Conservation (phyloP, 2,329 filamentous ascomycete species). For the Aspergillus novoparasiticus region DNA sequence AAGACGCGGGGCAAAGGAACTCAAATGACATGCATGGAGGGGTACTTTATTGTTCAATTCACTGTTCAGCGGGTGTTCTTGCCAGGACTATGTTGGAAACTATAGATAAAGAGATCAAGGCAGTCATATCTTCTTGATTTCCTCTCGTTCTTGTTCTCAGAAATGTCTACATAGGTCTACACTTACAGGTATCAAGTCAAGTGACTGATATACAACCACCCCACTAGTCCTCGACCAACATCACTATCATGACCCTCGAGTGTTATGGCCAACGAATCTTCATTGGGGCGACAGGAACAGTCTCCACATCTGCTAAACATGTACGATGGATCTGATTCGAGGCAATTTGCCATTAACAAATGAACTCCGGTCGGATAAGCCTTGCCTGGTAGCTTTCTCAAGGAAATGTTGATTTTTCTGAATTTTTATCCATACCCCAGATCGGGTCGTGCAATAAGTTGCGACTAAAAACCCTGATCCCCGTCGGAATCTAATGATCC, state of each 20-base stretch:
- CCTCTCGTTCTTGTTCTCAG: neutral
- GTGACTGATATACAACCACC: neutral
- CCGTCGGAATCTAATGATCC: neutral
- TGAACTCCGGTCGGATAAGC: neutral
- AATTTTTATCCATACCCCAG: neutral
- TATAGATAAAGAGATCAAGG: too few relatives aligned
- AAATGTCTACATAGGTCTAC: neutral
- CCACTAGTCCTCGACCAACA: neutral
- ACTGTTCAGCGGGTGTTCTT: too few relatives aligned
- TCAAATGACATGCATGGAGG: neutral
- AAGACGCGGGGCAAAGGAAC: constrained; percentile 1
- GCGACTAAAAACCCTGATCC: neutral
- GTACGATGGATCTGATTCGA: constrained; percentile 1
- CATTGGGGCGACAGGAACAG: neutral
- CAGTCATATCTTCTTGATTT: neutral
- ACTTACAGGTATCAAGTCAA: neutral
- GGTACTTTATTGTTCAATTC: neutral
- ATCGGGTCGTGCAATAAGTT: neutral
- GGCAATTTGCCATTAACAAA: neutral
- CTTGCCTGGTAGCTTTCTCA: neutral
- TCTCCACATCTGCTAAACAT: neutral
- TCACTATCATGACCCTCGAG: neutral
- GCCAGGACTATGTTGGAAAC: too few relatives aligned
- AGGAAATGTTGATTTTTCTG: neutral
- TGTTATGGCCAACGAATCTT: neutral